These are phyloP conservation scores for Hirschioporus abietinus DNA, from an alignment of 768 basidiomycete species.

Conservation along the genomic window DNA sequence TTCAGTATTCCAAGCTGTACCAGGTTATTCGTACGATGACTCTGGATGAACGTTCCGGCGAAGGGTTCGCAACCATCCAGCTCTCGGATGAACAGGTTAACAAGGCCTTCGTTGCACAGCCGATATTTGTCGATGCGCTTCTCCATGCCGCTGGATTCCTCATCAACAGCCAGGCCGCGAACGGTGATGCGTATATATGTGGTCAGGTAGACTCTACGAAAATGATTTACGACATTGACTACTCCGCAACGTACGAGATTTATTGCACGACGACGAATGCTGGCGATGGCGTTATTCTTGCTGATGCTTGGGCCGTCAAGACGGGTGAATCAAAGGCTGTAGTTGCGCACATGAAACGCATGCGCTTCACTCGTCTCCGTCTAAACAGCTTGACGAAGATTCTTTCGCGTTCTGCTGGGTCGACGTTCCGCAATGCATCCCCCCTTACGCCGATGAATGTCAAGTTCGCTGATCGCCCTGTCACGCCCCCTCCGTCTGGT, in stretches of 20 bases:
- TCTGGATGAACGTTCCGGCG: conserved; percentile 40
- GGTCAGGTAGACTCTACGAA: conserved; percentile 44
- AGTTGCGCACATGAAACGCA: conserved; percentile 51
- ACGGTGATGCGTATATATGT: conserved; percentile 61
- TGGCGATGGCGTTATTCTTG: conserved; percentile 40
- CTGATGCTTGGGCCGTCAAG: conserved; percentile 48
- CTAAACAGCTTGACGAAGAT: conserved; percentile 43
- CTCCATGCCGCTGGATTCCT: conserved; percentile 69
- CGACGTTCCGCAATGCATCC: not conserved
- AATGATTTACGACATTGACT: conserved; percentile 37
- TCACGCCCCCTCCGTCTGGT: not conserved
- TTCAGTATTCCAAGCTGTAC: conserved; percentile 54
- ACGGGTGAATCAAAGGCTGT: conserved; percentile 31
- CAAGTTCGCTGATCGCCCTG: not conserved
- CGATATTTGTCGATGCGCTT: conserved; percentile 61
- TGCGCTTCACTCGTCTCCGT: conserved; percentile 53
- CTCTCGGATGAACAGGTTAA: conserved; percentile 28
- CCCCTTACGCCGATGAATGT: not conserved
- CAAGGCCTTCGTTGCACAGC: conserved; percentile 37
- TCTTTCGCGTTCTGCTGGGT: conserved; percentile 28
- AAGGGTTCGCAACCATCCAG: conserved; percentile 45
- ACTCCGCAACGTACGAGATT: conserved; percentile 39
- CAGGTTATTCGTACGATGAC: conserved; percentile 52
- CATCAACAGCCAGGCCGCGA: conserved; percentile 48
- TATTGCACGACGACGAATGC: conserved; percentile 38